Conservation (phyloP, 2,329 filamentous ascomycete species). For the Capronia coronata region DNA sequence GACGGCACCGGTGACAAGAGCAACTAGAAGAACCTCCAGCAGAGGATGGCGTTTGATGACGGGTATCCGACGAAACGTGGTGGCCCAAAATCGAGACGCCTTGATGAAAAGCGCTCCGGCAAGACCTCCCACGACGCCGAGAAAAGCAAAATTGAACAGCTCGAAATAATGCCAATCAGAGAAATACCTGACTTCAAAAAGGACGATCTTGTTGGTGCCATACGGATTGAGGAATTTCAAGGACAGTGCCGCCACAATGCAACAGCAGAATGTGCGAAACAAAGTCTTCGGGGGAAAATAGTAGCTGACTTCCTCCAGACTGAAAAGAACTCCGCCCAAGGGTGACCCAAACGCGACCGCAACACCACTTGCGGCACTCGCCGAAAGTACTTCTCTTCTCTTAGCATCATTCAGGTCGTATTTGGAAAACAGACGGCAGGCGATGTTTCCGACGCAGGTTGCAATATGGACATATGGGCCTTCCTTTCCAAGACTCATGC, state of each 20-base stretch:
- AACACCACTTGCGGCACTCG: conserved; percentile 83
- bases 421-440: conserved; percentile 86
- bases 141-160: conserved; percentile 72
- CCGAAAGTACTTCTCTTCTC: conserved; percentile 85
- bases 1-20: conserved; percentile 71
- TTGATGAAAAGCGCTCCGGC: conserved; percentile 94
- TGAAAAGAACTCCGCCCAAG: conserved; percentile 83
- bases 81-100: conserved; percentile 82
- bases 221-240: conserved; percentile 95
- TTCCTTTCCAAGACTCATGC: conserved; percentile 89
- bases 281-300: conserved; percentile 97
- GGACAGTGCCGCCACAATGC: conserved; percentile 79
- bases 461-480: conserved; percentile 97
- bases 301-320: conserved; percentile 90
- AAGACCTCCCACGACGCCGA: conserved; percentile 77
- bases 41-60: conserved; percentile 77
- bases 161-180: conserved; percentile 94
- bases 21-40: conserved; percentile 81
- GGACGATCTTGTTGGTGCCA: conserved; percentile 89
- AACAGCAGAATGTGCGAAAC: conserved; percentile 97
- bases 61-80: conserved; percentile 73
- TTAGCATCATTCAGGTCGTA: conserved; percentile 94
- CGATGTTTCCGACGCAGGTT: conserved; percentile 89
- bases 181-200: conserved; percentile 88
- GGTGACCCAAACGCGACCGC: conserved; percentile 92